Conservation (phyloP, 495 filamentous ascomycete genomes). For the Neurospora tetraspora region DNA sequence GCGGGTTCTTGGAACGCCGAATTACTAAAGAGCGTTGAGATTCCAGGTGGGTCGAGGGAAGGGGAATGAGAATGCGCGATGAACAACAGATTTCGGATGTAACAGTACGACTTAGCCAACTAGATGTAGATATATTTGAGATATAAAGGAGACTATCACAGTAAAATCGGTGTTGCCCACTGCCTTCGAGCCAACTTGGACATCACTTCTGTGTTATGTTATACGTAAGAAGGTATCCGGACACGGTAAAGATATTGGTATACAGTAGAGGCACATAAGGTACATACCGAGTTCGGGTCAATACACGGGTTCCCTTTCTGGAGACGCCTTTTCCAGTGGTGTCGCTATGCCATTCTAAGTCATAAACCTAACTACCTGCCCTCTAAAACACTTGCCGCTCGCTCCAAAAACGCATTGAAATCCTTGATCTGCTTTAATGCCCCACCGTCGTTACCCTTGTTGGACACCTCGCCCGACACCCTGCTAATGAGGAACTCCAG, state of each 20-base stretch:
- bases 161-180: too few relatives aligned
- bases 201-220: too few relatives aligned
- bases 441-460: slow-evolving; percentile 34
- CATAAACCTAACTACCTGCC: slow-evolving; percentile 13
- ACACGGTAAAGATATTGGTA: too few relatives aligned
- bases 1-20: slow-evolving; percentile 2
- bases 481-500: slow-evolving; percentile 40
- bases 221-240: too few relatives aligned
- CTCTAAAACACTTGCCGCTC: slow-evolving; percentile 40
- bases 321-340: too few relatives aligned
- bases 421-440: slow-evolving; percentile 42
- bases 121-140: neutral
- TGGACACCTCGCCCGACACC: slow-evolving; percentile 36
- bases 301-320: too few relatives aligned
- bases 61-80: neutral
- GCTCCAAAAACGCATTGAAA: slow-evolving; percentile 48
- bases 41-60: too few relatives aligned
- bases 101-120: neutral
- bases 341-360: neutral
- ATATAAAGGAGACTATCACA: too few relatives aligned
- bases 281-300: too few relatives aligned
- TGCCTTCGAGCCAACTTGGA: too few relatives aligned
- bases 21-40: too few relatives aligned
- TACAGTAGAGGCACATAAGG: too few relatives aligned
- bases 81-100: neutral